phyloP scores from a whole-genome alignment of 352 stramenopile genomes.

The Globisporangium nunn region DNA sequence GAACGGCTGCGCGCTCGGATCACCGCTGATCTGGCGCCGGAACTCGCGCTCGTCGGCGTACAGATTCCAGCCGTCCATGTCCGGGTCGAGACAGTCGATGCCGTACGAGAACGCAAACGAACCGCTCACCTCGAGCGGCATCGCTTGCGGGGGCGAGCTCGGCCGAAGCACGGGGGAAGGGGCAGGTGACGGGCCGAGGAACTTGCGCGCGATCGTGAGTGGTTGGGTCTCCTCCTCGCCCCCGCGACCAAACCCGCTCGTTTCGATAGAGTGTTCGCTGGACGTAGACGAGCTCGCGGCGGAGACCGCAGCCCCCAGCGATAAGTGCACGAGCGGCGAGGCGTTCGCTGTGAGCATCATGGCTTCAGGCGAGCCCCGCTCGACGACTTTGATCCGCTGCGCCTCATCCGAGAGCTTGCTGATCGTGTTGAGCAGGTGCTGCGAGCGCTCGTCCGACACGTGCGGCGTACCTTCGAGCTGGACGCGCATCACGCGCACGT shows the following conservation, averaged over 20 bases:
- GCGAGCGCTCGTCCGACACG: conserved; percentile 43
- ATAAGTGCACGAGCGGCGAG: conserved; percentile 5
- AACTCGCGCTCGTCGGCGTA: conserved; percentile 73
- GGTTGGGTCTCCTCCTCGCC: conserved; percentile 1
- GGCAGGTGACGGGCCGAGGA: conserved; percentile 20
- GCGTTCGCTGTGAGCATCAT: not conserved
- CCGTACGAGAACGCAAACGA: conserved; percentile 68
- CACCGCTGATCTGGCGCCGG: conserved; percentile 63
- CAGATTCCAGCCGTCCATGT: conserved; percentile 70
- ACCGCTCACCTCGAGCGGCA: conserved; percentile 44
- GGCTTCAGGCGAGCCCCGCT: conserved; percentile 1
- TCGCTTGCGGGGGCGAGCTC: conserved; percentile 15
- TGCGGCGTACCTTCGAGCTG: conserved; percentile 44
- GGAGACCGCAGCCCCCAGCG: not conserved
- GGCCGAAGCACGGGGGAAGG: conserved; percentile 37
- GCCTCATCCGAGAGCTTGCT: conserved; percentile 43
- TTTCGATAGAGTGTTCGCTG: conserved; percentile 6
- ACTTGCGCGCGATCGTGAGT: not conserved
- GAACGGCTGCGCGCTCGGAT: conserved; percentile 54
- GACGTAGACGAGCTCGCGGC: not conserved
- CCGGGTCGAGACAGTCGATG: conserved; percentile 24
- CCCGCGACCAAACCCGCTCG: not conserved
- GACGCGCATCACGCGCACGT: conserved; percentile 63
- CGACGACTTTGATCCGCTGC: conserved; percentile 45
- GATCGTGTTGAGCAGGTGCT: conserved; percentile 43